phyloP scores from a whole-genome alignment of 2,329 filamentous ascomycete species.

The Epicoccum nigrum region DNA sequence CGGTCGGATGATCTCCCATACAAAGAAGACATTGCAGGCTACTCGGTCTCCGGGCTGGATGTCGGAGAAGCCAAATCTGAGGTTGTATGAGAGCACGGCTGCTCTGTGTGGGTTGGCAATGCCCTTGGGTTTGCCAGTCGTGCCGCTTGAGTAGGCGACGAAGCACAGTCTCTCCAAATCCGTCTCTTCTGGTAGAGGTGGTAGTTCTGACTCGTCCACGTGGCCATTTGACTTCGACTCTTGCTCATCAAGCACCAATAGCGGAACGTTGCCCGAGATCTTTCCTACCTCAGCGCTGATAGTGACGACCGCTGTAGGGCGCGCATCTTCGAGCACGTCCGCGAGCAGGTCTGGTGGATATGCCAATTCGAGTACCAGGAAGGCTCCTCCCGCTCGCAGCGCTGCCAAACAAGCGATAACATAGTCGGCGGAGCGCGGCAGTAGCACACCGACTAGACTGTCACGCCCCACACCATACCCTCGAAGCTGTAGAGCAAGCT shows the following conservation, averaged over 20 bases:
- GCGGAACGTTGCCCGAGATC: slow-evolving; percentile 66
- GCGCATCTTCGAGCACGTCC: slow-evolving; percentile 78
- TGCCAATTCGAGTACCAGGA: slow-evolving; percentile 78
- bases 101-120: slow-evolving; percentile 81
- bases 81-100: slow-evolving; percentile 73
- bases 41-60: slow-evolving; percentile 75
- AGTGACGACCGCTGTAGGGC: slow-evolving; percentile 73
- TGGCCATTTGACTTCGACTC: slow-evolving; percentile 29
- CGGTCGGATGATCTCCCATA: slow-evolving; percentile 83
- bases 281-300: slow-evolving; percentile 68
- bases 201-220: slow-evolving; percentile 52
- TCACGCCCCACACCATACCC: slow-evolving; percentile 73
- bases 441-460: slow-evolving; percentile 74
- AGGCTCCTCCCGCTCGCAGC: slow-evolving; percentile 79
- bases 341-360: slow-evolving; percentile 76
- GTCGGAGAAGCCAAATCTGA: slow-evolving; percentile 74
- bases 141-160: slow-evolving; percentile 81
- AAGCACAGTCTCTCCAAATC: slow-evolving; percentile 78
- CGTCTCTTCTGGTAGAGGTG: slow-evolving; percentile 64
- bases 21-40: slow-evolving; percentile 87
- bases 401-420: slow-evolving; percentile 79
- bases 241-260: slow-evolving; percentile 68
- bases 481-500: slow-evolving; percentile 69
- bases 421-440: slow-evolving; percentile 78
- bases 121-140: slow-evolving; percentile 79